Evolutionary conservation across 1,284 basidiomycete genomes (phyloP).

Genomic region (Peniophora sp.): DNA sequence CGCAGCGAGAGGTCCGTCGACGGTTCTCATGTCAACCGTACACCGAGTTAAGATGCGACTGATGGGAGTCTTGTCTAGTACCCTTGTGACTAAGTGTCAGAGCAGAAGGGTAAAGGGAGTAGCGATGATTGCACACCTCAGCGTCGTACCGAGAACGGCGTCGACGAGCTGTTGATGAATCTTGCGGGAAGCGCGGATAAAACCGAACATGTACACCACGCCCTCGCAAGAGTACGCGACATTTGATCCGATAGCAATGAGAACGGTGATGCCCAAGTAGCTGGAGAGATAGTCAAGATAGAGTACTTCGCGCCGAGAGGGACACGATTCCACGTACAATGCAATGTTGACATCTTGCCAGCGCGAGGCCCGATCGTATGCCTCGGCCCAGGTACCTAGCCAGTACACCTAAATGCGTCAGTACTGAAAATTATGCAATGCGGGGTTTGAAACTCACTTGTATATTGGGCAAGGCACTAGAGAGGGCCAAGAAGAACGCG

Average conservation of each 20-base stretch:
- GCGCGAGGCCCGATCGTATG: constrained; percentile 24
- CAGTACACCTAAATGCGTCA: constrained; percentile 25
- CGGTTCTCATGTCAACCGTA: constrained; percentile 45
- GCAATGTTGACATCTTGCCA: constrained; percentile 19
- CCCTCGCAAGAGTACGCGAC: constrained; percentile 19
- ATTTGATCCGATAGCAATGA: constrained; percentile 23
- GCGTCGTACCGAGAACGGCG: constrained; percentile 47
- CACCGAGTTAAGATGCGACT: constrained; percentile 51
- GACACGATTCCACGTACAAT: constrained; percentile 15
- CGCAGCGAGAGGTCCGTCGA: constrained; percentile 23
- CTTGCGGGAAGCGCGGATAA: constrained; percentile 41
- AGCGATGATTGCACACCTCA: constrained; percentile 25
- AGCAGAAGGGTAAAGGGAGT: neutral
- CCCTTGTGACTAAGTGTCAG: constrained; percentile 17
- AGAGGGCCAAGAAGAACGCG: constrained; percentile 15
- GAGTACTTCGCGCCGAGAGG: neutral
- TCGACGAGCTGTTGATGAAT: constrained; percentile 53
- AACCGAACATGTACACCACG: constrained; percentile 30
- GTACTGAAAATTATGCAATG: too few relatives aligned
- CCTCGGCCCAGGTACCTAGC: constrained; percentile 36
- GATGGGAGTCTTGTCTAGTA: constrained; percentile 50
- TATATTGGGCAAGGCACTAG: constrained; percentile 16
- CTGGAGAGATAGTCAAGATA: constrained; percentile 12
- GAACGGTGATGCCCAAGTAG: constrained; percentile 35
- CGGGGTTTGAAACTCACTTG: too few relatives aligned